phyloP scores from a whole-genome alignment of 2,329 filamentous ascomycete genomes.

The Pezicula carpinea region DNA sequence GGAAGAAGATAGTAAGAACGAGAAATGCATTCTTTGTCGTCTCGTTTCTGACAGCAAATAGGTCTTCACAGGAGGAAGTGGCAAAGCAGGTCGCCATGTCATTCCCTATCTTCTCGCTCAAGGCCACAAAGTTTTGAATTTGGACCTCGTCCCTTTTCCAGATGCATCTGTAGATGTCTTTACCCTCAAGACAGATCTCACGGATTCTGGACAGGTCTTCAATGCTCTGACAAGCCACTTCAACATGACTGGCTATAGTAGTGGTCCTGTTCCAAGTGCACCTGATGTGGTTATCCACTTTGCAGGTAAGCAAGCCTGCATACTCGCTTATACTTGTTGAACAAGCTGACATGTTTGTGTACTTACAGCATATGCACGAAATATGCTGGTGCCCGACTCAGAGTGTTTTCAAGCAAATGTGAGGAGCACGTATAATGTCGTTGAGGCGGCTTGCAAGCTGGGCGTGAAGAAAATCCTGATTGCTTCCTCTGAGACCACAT shows the following conservation, averaged over 20 bases:
- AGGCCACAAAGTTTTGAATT: conserved; percentile 32
- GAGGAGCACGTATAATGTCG: conserved; percentile 53
- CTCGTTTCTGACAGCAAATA: conserved; percentile 1
- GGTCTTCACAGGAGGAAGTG: conserved; percentile 33
- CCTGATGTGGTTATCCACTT: conserved; percentile 58
- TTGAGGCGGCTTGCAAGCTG: conserved; percentile 58
- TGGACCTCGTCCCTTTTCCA: conserved; percentile 30
- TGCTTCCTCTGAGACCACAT: conserved; percentile 54
- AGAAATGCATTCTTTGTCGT: no score
- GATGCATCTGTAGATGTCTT: conserved; percentile 23
- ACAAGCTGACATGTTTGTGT: conserved; percentile 28
- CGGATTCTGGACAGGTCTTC: conserved; percentile 33
- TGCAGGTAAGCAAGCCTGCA: conserved; percentile 9
- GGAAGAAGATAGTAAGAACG: conserved; percentile 12
- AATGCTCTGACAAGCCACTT: conserved; percentile 43
- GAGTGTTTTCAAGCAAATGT: conserved; percentile 54
- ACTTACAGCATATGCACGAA: conserved; percentile 48
- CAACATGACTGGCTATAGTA: conserved; percentile 38
- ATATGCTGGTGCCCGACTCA: conserved; percentile 57
- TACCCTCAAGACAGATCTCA: conserved; percentile 32
- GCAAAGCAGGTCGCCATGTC: conserved; percentile 31
- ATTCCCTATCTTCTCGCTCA: conserved; percentile 28
- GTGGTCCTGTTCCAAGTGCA: conserved; percentile 33
- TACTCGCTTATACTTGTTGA: conserved; percentile 47
- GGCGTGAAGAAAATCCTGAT: conserved; percentile 59